Evolutionary conservation across 495 filamentous ascomycete genomes (phyloP), one percentile per base, ranked within the genome.

Genomic region (Melanomma pulvis-pyrius): DNA sequence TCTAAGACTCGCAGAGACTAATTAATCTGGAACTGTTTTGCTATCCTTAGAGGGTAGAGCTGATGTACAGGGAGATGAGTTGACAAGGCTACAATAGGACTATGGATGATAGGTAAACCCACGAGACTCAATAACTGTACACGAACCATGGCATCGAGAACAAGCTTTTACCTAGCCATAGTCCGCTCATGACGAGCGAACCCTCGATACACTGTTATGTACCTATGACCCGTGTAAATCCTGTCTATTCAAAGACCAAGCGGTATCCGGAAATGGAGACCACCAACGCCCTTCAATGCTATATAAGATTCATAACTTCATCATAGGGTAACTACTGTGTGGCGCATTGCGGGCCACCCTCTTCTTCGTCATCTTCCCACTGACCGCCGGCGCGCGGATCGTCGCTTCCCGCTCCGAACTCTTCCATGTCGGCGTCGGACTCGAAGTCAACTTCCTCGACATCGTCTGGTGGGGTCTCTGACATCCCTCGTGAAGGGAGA

Each of bases 381-480:
- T 86, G 90, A 30, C 83, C 86, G n/a, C 84, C 88, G 11, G 83
- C 89, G 58, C 88, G 78, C 7, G 84, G 85, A 74, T 92, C 90
- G 52, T 86, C 86, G 50, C 86, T 86, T 41, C 87, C 85, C 30
- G 80, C 84, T 28, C 87, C 87, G 78, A 88, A 88, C 44, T 91
- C 86, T 21, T 96, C 91, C 44, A 97, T 82, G 62, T 90, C 84
- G 11, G 87, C 92, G 72, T 90, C 84, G n/a, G 83, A 83, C 46
- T 96, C 88, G 70, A 88, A 97, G 9, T 90, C 83, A 3, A 97
- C 93, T 47, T 97, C 92, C 60, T 98, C 94, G 17, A 92, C 80
- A 41, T 88, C 85, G 2, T 93, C 88, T 19, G 80, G 80, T 0
- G 79, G 74, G 6, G 74, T 79, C 1, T 86, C 82, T 22, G 74